These are phyloP conservation scores for Neckera pumila DNA, from an alignment of 225 moss, liverwort and hornwort species.

Conservation along the genomic window DNA sequence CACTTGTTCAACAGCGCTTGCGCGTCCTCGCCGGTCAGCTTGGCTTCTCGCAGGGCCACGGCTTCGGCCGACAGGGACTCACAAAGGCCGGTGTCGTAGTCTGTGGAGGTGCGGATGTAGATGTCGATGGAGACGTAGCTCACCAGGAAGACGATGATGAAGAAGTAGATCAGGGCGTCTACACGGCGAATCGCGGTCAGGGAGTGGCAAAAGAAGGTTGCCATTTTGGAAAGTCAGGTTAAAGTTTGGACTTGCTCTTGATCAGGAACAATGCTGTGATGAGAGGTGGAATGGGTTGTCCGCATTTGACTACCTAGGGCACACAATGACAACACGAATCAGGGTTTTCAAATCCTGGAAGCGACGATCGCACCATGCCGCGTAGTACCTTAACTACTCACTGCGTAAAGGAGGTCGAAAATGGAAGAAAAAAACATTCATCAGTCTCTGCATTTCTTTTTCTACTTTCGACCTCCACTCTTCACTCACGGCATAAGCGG, in stretches of 20 bases:
- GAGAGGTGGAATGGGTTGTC: neutral
- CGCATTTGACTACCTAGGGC: neutral
- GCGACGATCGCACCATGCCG: neutral
- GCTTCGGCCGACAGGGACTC: neutral
- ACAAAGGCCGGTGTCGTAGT: neutral
- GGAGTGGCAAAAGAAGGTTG: neutral
- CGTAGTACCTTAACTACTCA: neutral
- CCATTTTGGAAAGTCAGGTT: neutral
- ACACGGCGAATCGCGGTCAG: slow-evolving; percentile 11
- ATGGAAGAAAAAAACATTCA: neutral
- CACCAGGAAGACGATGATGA: slow-evolving; percentile 5
- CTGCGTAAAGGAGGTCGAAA: neutral
- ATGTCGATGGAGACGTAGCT: slow-evolving; percentile 5
- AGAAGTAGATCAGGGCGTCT: slow-evolving; percentile 17
- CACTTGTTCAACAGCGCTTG: slow-evolving; percentile 2
- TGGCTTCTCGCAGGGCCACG: neutral
- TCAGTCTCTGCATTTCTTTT: neutral
- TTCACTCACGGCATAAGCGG: neutral
- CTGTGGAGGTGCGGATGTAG: neutral
- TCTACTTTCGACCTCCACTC: neutral
- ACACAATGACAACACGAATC: neutral
- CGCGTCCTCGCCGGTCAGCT: slow-evolving; percentile 5
- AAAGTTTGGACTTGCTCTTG: neutral
- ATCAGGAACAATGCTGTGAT: neutral
- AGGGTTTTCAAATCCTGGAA: neutral